phyloP scores from a whole-genome alignment of 2,329 filamentous ascomycete genomes.

The Claviceps humidiphila region DNA sequence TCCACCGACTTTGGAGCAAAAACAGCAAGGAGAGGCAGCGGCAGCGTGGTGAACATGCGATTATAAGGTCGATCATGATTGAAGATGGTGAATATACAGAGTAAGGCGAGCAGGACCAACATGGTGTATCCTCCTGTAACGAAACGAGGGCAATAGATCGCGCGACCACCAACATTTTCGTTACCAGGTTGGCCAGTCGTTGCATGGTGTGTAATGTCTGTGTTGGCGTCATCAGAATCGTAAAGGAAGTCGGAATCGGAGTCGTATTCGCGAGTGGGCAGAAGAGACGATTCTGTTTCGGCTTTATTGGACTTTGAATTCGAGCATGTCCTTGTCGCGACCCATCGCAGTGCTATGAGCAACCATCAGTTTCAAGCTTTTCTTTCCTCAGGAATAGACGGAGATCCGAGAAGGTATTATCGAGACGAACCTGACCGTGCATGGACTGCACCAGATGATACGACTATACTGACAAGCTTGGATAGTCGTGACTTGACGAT shows the following conservation, averaged over 20 bases:
- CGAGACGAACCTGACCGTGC: constrained; percentile 12
- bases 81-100: constrained; percentile 11
- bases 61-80: constrained; percentile 19
- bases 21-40: constrained; percentile 17
- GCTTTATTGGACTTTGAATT: not conserved
- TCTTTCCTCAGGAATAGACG: too few relatives aligned
- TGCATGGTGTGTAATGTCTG: not conserved
- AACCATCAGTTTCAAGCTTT: not conserved
- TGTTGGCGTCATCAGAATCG: constrained; percentile 6
- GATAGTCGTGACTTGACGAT: constrained; percentile 13
- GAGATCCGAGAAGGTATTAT: not conserved
- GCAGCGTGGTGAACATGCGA: constrained; percentile 19
- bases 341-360: constrained; percentile 2
- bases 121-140: constrained; percentile 9
- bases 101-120: constrained; percentile 9
- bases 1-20: constrained; percentile 14
- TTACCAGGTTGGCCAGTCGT: not conserved
- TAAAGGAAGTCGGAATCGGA: constrained; percentile 2
- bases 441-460: constrained; percentile 10
- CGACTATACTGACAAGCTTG: constrained; percentile 11
- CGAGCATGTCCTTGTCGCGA: not conserved
- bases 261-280: constrained; percentile 4
- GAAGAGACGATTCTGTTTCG: constrained; percentile 1
- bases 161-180: constrained; percentile 5
- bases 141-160: constrained; percentile 7